Evolutionary conservation across 2,329 filamentous ascomycete species (phyloP), one percentile per base, ranked within the genome.

Genomic region (Arthroderma uncinatum): DNA sequence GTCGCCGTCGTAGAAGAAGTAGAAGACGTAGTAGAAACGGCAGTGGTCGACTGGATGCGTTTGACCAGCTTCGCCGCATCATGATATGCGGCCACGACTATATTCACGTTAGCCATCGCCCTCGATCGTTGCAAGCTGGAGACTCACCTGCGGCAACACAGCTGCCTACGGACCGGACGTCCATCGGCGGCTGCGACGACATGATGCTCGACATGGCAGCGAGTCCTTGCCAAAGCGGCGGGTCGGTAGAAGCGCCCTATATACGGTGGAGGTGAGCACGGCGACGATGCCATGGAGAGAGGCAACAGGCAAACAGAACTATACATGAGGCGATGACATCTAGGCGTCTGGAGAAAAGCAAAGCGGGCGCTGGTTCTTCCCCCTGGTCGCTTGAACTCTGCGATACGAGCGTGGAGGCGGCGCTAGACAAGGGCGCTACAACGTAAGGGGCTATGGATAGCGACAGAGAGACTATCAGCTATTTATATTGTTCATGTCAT

Each of bases 61-160:
- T 61, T 47, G 37, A 62, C 34, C 25, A 62, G 53, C 37, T 56
- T 58, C 39, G 57, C 16, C 3, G 61, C 59, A 39, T 62, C 57
- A 21, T 53, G 9, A 42, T 58, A 62, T 19, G 60, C 53, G 16
- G 57, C 39, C 10, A 60, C 52, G 37, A 61, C 59, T 62, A 33
- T 19, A n/a, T 39, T 23, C 40, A 23, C 7, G n/a, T 28, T 14
- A 54, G 30, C 9, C 33, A 16, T 33, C 33, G 47, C 33, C 42
- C 14, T 28, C 2, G 4, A 25, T 53, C n/a, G n/a, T n/a, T n/a
- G n/a, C n/a, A 14, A 53, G 19, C 9, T 30, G 2, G 7, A 37
- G 21, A 30, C 53, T 25, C 52, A 61, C 59, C 59, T 33, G 57
- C 57, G 39, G 59, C 57, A 10, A 61, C 55, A 33, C 57, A 59